Evolutionary conservation across 495 filamentous ascomycete species (phyloP).

Genomic region (Rusavskia elegans): DNA sequence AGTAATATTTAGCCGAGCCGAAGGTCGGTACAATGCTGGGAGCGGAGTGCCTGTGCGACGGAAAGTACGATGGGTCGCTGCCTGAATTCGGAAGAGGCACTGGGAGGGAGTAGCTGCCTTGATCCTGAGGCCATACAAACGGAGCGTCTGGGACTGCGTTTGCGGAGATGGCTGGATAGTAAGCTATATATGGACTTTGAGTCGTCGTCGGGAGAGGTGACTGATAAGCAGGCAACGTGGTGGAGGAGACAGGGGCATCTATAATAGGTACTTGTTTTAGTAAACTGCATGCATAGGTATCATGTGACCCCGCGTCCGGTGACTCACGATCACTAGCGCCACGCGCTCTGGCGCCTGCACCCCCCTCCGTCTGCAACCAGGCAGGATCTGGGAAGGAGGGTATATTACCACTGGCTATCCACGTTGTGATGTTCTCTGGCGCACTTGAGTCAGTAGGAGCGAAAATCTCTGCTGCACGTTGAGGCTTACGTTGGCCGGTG

Average conservation of each 20-base stretch:
- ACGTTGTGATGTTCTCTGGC: neutral
- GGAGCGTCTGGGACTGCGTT: conserved; percentile 6
- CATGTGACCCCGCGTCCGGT: conserved; percentile 9
- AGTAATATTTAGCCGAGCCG: neutral
- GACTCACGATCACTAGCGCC: conserved; percentile 13
- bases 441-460: neutral
- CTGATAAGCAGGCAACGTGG: neutral
- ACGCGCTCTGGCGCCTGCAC: conserved; percentile 1
- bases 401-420: conserved; percentile 7
- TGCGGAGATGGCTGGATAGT: conserved; percentile 3
- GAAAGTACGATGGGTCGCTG: neutral
- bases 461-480: neutral
- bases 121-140: conserved; percentile 7
- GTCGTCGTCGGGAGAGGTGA: neutral
- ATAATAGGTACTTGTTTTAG: conserved; percentile 1
- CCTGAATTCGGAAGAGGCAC: neutral
- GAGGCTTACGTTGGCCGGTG: neutral
- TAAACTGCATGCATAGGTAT: neutral
- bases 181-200: neutral
- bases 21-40: neutral
- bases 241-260: neutral
- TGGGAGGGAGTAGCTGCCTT: conserved; percentile 4
- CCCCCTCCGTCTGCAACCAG: neutral
- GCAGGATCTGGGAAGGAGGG: conserved; percentile 1
- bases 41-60: neutral